Base-by-base conservation (phyloP, 2,329 filamentous ascomycete species). In the Sporothrix phasma region DNA sequence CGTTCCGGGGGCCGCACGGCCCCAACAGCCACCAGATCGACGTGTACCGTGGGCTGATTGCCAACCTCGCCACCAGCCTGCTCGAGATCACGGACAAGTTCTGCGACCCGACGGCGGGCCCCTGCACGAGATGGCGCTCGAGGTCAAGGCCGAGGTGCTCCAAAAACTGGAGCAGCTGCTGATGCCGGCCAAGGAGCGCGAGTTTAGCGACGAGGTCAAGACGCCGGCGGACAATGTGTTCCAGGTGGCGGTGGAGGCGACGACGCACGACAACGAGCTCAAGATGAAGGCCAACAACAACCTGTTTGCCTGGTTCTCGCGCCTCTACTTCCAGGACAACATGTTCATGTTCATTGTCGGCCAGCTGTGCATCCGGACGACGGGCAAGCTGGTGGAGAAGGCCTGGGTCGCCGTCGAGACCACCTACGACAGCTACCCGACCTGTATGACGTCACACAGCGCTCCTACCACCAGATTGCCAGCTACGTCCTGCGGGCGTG, bases 261-360 rank as follows among this genome's bases (percentile, higher is more conserved):
- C 78, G 19, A 80, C 83, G 68, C 77, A 81, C 66, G 78, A 78
- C 62, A 70, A 79, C 10, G 73, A 73, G 8, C 73, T 79, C 13
- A 81, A 81, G 67, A 71, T 75, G 29, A 70, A 75, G 2, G 74
- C 79, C 67, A 72, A 74, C 19, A 73, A 77, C 26, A 75, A 74
- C 0, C 79, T 80, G 1, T 85, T 84, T 69, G 69, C 80, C 11
- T 86, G 83, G 83, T 84, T 80, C 67, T 75, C 79, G 70, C 77
- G 78, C 65, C 73, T 75, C 26, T 79, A 84, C 68, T 84, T 85
- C 71, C 82, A 84, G 68, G 72, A 81, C 56, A 83, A 84, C 63
- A 73, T 84, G 26, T 81, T 85, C 66, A 74, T 80, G 43, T 83
- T 82, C 69, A 76, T 84, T 71, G 78, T 79, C 0, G 80, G 80